Evolutionary conservation across 2,329 filamentous ascomycete species (phyloP).

Genomic region (Bipolaris gigantea): DNA sequence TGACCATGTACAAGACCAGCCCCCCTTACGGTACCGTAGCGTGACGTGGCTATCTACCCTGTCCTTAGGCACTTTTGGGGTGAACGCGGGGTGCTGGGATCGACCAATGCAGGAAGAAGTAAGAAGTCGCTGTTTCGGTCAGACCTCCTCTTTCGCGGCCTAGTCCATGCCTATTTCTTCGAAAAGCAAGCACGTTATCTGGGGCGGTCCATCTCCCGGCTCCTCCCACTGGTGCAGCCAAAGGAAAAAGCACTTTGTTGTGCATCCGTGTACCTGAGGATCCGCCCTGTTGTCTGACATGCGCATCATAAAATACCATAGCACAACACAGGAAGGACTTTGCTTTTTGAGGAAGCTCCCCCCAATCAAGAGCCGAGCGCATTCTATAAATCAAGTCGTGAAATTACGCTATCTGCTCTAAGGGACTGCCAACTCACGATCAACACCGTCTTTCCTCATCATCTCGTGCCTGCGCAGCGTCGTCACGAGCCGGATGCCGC

Average conservation of each 20-base stretch:
- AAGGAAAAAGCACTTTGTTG: neutral
- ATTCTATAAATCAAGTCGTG: neutral
- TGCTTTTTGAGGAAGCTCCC: neutral
- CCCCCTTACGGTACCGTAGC: neutral
- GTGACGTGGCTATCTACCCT: neutral
- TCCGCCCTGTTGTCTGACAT: neutral
- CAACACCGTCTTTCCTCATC: conserved; percentile 1
- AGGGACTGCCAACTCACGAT: conserved; percentile 1
- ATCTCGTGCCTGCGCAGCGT: neutral
- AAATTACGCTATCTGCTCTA: neutral
- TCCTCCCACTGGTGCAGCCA: neutral
- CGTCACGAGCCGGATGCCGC: neutral
- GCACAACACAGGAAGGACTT: neutral
- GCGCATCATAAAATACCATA: neutral
- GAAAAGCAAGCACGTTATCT: neutral
- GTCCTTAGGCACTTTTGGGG: neutral
- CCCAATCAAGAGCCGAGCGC: neutral
- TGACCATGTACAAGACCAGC: neutral
- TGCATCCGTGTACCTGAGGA: neutral
- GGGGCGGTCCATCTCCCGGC: neutral
- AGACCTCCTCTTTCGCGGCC: neutral
- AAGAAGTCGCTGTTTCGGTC: neutral
- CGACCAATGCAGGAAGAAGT: neutral
- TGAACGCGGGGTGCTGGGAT: neutral
- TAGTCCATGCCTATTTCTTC: neutral